These are phyloP conservation scores for Fusarium dlaminii DNA, from an alignment of 2,329 filamentous ascomycete species.

Conservation along the genomic window DNA sequence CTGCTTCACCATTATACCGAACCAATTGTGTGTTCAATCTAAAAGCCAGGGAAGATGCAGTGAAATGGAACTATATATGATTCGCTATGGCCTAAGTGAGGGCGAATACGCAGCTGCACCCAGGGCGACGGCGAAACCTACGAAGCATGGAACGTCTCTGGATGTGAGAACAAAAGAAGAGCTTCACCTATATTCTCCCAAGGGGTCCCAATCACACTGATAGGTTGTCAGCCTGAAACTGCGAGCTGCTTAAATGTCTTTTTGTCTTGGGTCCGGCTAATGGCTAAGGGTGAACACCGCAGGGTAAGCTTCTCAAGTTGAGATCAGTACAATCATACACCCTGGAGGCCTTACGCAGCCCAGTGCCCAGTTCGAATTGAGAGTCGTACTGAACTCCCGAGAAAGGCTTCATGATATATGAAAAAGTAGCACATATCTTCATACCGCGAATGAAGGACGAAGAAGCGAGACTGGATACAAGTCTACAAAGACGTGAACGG, in stretches of 20 bases:
- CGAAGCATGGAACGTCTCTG: neutral
- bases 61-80: neutral
- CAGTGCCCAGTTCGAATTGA: neutral
- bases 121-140: neutral
- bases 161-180: neutral
- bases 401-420: neutral
- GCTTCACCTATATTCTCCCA: neutral
- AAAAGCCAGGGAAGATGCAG: neutral
- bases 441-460: neutral
- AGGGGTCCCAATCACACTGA: neutral
- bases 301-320: neutral
- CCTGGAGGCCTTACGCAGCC: neutral
- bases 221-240: neutral
- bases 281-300: neutral
- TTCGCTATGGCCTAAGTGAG: neutral
- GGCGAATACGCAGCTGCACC: neutral
- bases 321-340: neutral
- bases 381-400: neutral
- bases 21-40: neutral
- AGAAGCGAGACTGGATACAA: neutral
- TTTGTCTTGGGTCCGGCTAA: neutral
- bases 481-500: neutral
- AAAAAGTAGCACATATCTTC: neutral
- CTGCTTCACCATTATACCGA: neutral
- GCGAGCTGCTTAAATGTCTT: neutral